Percentiles rank a stretch among this genome's conserved stretches.
These are phyloP conservation scores for Pilaira anomala DNA, from an alignment of 192 early-diverging fungal genomes.

Conservation along the genomic window DNA sequence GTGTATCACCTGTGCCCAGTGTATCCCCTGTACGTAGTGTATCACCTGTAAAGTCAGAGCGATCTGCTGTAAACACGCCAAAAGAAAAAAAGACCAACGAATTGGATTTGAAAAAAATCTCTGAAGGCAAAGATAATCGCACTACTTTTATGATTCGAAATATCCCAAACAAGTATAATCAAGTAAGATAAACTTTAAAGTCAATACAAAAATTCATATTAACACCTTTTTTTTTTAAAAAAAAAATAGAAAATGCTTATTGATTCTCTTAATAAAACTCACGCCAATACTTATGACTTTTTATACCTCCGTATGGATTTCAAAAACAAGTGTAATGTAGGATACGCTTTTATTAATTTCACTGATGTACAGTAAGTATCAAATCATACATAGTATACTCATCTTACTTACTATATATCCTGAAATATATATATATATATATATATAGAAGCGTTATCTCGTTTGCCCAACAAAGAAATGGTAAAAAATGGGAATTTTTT, in stretches of 20 bases:
- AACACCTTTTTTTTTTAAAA: background rate
- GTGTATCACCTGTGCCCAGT: no score
- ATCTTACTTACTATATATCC: background rate
- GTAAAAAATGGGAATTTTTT: slow-evolving; percentile 76
- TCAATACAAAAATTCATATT: background rate
- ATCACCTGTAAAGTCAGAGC: background rate
- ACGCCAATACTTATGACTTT: slow-evolving; percentile 69
- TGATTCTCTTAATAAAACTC: slow-evolving; percentile 67
- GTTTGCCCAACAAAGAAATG: slow-evolving; percentile 64
- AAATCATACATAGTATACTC: background rate
- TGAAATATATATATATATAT: background rate
- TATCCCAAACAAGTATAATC: slow-evolving; percentile 85
- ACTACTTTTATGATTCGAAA: slow-evolving; percentile 88
- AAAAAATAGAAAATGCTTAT: slow-evolving; percentile 65
- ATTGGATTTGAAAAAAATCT: background rate
- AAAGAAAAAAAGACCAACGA: background rate
- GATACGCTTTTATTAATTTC: slow-evolving; percentile 77
- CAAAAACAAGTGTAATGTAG: slow-evolving; percentile 86
- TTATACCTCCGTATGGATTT: slow-evolving; percentile 87
- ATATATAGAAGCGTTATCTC: slow-evolving; percentile 53
- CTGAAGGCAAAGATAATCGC: slow-evolving; percentile 47
- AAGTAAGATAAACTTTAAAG: slow-evolving; percentile 39
- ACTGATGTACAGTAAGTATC: slow-evolving; percentile 49
- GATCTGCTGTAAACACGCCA: background rate
- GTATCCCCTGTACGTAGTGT: background rate